Percentiles rank a stretch among this genome's conserved stretches.
These are phyloP conservation scores for Pichia kluyveri DNA, from an alignment of 805 yeast genomes.

Conservation along the genomic window DNA sequence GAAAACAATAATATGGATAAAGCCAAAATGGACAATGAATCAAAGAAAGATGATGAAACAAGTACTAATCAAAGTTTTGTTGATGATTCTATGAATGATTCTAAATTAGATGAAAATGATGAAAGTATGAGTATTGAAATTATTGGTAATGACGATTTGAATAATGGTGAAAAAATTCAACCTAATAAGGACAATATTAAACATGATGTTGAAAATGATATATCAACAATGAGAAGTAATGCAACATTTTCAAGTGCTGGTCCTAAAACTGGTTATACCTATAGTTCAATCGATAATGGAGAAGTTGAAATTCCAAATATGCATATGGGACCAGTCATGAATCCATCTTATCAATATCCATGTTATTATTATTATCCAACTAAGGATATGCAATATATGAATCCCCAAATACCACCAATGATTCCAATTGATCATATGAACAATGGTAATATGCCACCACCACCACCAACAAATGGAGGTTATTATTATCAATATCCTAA, in stretches of 20 bases:
- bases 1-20: not conserved
- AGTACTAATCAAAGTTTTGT: not conserved
- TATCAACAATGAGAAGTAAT: conserved; percentile 17
- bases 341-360: conserved; percentile 15
- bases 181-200: not conserved
- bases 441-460: conserved; percentile 8
- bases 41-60: not conserved
- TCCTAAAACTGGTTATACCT: conserved; percentile 23
- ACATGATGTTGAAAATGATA: conserved; percentile 13
- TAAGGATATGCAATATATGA: conserved; percentile 16
- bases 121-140: conserved; percentile 2
- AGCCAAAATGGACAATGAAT: not conserved
- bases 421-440: not conserved
- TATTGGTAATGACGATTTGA: not conserved
- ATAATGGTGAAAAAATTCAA: conserved; percentile 5
- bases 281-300: conserved; percentile 20
- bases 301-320: conserved; percentile 9
- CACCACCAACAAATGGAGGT: conserved; percentile 16
- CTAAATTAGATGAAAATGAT: conserved; percentile 6
- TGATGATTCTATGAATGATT: not conserved
- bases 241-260: conserved; percentile 21
- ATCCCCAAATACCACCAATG: conserved; percentile 2
- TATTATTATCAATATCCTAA: conserved; percentile 23
- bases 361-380: conserved; percentile 23
- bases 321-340: not conserved